phyloP scores from a whole-genome alignment of 2,329 filamentous ascomycete genomes.

The Alternaria atra region DNA sequence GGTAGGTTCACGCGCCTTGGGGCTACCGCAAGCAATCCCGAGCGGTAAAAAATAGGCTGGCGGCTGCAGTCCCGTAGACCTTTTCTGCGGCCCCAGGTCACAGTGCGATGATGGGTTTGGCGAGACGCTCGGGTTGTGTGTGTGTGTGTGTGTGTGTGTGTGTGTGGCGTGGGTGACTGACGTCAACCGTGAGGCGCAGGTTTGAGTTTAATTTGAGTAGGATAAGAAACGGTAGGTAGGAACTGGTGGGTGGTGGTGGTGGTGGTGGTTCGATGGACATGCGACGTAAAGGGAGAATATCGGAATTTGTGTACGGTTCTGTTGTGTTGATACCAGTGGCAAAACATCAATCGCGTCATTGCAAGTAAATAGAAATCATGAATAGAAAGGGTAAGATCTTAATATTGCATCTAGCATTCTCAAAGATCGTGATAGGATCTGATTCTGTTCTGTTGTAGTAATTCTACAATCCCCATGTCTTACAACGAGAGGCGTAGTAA shows the following conservation, averaged over 20 bases:
- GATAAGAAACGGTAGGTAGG: neutral
- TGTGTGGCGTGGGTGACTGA: neutral
- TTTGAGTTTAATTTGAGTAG: neutral
- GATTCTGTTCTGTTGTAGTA: neutral
- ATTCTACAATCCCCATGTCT: neutral
- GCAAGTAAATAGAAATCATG: neutral
- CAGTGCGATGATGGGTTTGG: neutral
- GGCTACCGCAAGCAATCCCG: neutral
- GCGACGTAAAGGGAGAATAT: neutral
- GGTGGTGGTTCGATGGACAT: neutral
- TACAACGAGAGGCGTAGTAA: constrained; percentile 6
- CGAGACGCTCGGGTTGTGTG: constrained; percentile 2
- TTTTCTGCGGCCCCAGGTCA: constrained; percentile 1
- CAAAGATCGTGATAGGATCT: neutral
- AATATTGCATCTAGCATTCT: constrained; percentile 3
- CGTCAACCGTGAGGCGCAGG: neutral
- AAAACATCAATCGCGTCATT: neutral
- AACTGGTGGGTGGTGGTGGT: neutral
- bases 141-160: neutral
- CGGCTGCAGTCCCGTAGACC: neutral
- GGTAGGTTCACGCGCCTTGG: neutral
- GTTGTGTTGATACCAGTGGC: neutral
- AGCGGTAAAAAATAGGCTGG: neutral
- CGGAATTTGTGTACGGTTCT: neutral
- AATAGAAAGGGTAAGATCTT: neutral